phyloP scores from a whole-genome alignment of 164 flowering plant genomes.

The Euptelea pleiosperma region DNA sequence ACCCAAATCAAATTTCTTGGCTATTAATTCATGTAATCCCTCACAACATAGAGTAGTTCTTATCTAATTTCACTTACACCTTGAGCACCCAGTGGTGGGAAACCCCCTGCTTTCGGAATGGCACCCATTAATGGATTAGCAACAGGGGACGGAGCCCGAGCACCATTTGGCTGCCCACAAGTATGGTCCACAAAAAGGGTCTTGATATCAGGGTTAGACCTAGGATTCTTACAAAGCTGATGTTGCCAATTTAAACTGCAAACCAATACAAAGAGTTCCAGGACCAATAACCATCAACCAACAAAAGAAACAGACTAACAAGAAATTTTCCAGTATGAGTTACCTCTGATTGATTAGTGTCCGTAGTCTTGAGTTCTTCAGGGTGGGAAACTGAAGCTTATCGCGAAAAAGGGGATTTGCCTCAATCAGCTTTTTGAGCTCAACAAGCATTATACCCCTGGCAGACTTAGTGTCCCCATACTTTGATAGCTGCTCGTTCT shows the following conservation, averaged over 20 bases:
- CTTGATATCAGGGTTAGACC: slow-evolving; percentile 66
- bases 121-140: slow-evolving; percentile 62
- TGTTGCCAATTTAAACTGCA: slow-evolving; percentile 80
- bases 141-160: slow-evolving; percentile 77
- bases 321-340: neutral
- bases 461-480: slow-evolving; percentile 87
- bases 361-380: slow-evolving; percentile 64
- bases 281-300: neutral
- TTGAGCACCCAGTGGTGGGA: slow-evolving; percentile 62
- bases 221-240: slow-evolving; percentile 69
- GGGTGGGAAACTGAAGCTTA: slow-evolving; percentile 70
- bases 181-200: slow-evolving; percentile 69
- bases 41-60: neutral
- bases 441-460: slow-evolving; percentile 72
- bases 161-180: slow-evolving; percentile 73
- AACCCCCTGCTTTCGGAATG: slow-evolving; percentile 57
- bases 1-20: neutral
- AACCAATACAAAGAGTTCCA: neutral
- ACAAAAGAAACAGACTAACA: neutral
- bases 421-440: slow-evolving; percentile 81
- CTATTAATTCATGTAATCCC: neutral
- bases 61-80: slow-evolving; percentile 82
- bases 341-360: slow-evolving; percentile 85
- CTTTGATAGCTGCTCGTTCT: slow-evolving; percentile 83
- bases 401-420: slow-evolving; percentile 87